Evolutionary conservation across 2,329 filamentous ascomycete species (phyloP).

Genomic region (Fusarium bulbicola): DNA sequence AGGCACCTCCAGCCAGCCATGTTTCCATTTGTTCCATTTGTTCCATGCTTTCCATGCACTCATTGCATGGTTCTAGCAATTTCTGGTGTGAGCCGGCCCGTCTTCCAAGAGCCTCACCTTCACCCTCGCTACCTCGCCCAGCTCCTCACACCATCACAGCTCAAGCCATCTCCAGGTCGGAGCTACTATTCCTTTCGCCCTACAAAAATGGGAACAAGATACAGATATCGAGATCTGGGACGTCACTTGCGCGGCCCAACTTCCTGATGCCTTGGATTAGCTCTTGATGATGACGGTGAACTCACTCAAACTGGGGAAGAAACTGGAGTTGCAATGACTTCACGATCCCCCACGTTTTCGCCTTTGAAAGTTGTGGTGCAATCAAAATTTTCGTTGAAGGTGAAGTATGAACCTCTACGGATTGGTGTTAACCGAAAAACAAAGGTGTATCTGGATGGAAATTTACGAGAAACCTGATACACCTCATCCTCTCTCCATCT

Average conservation of each 20-base stretch:
- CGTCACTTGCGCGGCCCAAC: constrained; percentile 19
- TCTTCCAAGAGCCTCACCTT: constrained; percentile 27
- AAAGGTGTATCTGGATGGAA: constrained; percentile 1
- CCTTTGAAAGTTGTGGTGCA: neutral
- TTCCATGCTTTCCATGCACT: constrained; percentile 21
- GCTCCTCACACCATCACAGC: constrained; percentile 29
- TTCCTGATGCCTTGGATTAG: constrained; percentile 16
- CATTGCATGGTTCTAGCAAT: constrained; percentile 31
- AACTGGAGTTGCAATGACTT: constrained; percentile 37
- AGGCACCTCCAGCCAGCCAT: constrained; percentile 13
- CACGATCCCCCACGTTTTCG: constrained; percentile 37
- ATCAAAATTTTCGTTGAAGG: neutral
- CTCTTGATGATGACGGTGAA: constrained; percentile 10
- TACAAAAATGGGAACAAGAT: constrained; percentile 16
- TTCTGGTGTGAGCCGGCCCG: constrained; percentile 39
- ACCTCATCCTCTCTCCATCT: neutral
- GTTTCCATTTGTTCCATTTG: constrained; percentile 7
- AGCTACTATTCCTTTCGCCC: constrained; percentile 27
- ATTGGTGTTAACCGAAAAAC: constrained; percentile 17
- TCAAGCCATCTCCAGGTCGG: constrained; percentile 8
- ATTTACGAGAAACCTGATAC: constrained; percentile 14
- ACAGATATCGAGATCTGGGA: constrained; percentile 36
- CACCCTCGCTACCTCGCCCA: neutral
- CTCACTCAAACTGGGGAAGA: constrained; percentile 27
- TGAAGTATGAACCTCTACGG: neutral